Percentiles rank a stretch among this genome's conserved stretches.
phyloP scores from a whole-genome alignment of 352 stramenopile species.

The Pythium utonaiense region DNA sequence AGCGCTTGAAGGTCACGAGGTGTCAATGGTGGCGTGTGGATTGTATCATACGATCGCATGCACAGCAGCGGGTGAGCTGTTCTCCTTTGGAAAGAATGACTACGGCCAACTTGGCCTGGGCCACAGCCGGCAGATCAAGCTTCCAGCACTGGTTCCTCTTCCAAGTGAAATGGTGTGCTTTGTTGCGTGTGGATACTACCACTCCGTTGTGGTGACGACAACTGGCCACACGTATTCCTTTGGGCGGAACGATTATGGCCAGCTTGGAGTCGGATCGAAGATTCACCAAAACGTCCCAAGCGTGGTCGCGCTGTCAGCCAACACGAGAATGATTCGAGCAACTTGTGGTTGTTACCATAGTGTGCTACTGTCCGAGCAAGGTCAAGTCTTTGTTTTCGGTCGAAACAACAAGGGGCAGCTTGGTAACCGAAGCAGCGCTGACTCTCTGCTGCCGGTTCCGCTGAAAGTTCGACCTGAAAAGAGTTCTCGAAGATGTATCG shows the following conservation, averaged over 20 bases:
- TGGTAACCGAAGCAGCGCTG: constrained; percentile 77
- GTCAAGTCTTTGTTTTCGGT: constrained; percentile 81
- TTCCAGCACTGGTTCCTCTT: constrained; percentile 48
- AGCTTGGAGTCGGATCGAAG: constrained; percentile 83
- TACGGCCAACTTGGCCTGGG: constrained; percentile 81
- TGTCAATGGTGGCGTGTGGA: constrained; percentile 76
- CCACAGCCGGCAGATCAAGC: constrained; percentile 77
- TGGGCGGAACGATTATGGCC: constrained; percentile 85
- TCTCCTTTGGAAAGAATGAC: constrained; percentile 86
- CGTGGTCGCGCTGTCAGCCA: constrained; percentile 65
- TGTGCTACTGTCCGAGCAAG: constrained; percentile 78
- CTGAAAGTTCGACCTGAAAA: constrained; percentile 83
- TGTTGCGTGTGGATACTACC: constrained; percentile 85
- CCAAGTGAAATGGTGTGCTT: constrained; percentile 77
- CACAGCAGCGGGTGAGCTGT: constrained; percentile 61
- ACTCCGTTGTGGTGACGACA: constrained; percentile 70
- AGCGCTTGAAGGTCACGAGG: constrained; percentile 59
- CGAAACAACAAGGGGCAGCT: constrained; percentile 89
- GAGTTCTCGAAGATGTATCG: constrained; percentile 67
- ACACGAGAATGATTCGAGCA: constrained; percentile 61
- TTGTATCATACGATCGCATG: constrained; percentile 85
- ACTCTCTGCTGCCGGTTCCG: constrained; percentile 75
- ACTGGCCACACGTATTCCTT: constrained; percentile 71
- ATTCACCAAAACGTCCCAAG: constrained; percentile 76
- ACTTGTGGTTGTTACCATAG: constrained; percentile 88